Evolutionary conservation across 148 eudicot species (phyloP).

Genomic region (Rhododendron mucronatum): DNA sequence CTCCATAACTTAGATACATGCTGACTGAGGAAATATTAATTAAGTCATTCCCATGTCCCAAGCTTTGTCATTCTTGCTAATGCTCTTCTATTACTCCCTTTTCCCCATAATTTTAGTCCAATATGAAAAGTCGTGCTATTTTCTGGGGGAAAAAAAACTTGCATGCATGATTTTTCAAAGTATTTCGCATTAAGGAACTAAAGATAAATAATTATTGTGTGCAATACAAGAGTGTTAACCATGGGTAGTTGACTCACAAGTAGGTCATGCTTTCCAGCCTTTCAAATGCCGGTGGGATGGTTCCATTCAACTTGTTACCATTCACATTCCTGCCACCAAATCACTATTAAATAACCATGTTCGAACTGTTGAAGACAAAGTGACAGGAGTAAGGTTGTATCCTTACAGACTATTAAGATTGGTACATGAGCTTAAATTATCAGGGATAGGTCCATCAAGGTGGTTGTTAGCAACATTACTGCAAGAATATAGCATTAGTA

Average conservation of each 20-base stretch:
- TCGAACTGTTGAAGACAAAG: background rate
- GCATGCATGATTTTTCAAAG: background rate
- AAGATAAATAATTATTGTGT: background rate
- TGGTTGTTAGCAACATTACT: conserved; percentile 89
- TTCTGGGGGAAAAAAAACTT: too few relatives aligned
- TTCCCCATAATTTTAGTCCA: background rate
- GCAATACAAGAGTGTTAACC: background rate
- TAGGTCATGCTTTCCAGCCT: conserved; percentile 94
- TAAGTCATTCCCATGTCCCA: background rate
- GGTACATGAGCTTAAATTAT: conserved; percentile 81
- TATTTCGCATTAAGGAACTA: background rate
- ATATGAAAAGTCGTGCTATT: too few relatives aligned
- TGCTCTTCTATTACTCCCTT: background rate
- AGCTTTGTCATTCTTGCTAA: background rate
- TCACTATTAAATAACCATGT: background rate
- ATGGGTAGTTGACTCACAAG: conserved; percentile 47
- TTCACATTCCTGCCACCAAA: conserved; percentile 53
- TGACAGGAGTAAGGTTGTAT: background rate
- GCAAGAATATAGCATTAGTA: conserved; percentile 7
- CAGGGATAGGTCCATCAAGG: conserved; percentile 84
- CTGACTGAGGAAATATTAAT: background rate
- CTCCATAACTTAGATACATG: background rate
- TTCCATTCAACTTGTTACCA: conserved; percentile 83
- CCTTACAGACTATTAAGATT: conserved; percentile 96
- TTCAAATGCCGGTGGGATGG: conserved; percentile 72